A percentile compares a stretch with the other conserved stretches of the same genome.
These are phyloP conservation scores for Cercospora berteroae DNA, from an alignment of 2,329 filamentous ascomycete genomes.

Conservation along the genomic window DNA sequence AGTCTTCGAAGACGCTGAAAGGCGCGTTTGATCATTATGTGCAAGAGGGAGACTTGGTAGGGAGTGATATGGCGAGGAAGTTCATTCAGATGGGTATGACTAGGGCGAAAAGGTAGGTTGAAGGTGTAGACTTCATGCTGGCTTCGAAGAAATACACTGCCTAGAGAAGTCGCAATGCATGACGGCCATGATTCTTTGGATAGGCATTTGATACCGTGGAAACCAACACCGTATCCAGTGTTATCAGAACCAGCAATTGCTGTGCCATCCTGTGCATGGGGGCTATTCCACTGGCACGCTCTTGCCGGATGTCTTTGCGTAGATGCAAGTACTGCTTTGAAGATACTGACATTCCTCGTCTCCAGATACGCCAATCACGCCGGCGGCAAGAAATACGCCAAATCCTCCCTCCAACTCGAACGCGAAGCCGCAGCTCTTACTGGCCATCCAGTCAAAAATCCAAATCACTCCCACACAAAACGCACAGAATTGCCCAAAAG, in stretches of 20 bases:
- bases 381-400: slow-evolving; percentile 57
- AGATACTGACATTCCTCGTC: neutral
- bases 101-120: slow-evolving; percentile 44
- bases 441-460: slow-evolving; percentile 15
- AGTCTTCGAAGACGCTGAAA: slow-evolving; percentile 52
- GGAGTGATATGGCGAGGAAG: slow-evolving; percentile 64
- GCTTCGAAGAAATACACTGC: too few relatives aligned
- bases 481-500: slow-evolving; percentile 45
- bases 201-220: too few relatives aligned
- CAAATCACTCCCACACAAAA: slow-evolving; percentile 5
- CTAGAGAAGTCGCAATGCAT: too few relatives aligned
- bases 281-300: neutral
- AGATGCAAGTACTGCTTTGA: neutral
- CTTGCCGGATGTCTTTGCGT: neutral
- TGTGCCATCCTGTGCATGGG: too few relatives aligned
- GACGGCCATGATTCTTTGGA: too few relatives aligned
- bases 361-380: slow-evolving; percentile 26
- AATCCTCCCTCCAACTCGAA: slow-evolving; percentile 36
- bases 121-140: neutral
- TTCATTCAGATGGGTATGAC: slow-evolving; percentile 68
- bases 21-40: slow-evolving; percentile 54
- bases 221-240: too few relatives aligned
- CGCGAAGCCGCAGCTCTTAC: slow-evolving; percentile 24
- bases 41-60: slow-evolving; percentile 56
- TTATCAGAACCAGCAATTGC: too few relatives aligned